Percentiles rank a stretch among this genome's conserved stretches.
Conservation (phyloP, 176 grass and related monocot species). For the Coix lacrymajobi region DNA sequence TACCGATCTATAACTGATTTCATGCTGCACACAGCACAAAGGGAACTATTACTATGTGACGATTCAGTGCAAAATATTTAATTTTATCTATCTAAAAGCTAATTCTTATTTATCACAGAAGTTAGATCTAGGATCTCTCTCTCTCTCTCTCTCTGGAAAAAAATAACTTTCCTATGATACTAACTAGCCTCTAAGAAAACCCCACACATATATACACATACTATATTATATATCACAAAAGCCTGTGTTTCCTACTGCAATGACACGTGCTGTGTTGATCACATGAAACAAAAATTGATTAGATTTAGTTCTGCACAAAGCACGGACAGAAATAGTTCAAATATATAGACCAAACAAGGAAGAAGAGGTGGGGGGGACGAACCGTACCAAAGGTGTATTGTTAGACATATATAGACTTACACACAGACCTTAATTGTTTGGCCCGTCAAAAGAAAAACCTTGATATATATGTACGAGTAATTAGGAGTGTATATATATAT, state of each 20-base stretch:
- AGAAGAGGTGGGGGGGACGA: not conserved
- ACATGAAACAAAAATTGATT: constrained; percentile 16
- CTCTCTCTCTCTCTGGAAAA: not conserved
- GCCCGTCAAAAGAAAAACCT: not conserved
- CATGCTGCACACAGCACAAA: constrained; percentile 41
- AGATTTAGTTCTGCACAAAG: not conserved
- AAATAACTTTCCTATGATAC: not conserved
- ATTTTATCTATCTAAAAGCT: not conserved
- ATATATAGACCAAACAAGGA: not conserved
- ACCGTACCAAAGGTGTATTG: not conserved
- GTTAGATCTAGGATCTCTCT: not conserved
- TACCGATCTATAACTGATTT: constrained; percentile 65
- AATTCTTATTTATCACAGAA: not conserved
- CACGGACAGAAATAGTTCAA: not conserved
- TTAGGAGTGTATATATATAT: too few relatives aligned
- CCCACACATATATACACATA: not conserved
- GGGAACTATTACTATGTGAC: not conserved
- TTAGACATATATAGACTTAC: too few relatives aligned
- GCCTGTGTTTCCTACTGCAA: constrained; percentile 9
- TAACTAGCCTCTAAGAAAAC: not conserved
- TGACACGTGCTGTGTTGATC: constrained; percentile 6
- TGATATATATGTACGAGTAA: not conserved
- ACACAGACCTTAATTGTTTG: not conserved
- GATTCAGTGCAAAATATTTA: not conserved
- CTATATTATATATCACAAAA: constrained; percentile 21